Conservation (phyloP, 2,329 filamentous ascomycete genomes). For the Trichoderma sp. region DNA sequence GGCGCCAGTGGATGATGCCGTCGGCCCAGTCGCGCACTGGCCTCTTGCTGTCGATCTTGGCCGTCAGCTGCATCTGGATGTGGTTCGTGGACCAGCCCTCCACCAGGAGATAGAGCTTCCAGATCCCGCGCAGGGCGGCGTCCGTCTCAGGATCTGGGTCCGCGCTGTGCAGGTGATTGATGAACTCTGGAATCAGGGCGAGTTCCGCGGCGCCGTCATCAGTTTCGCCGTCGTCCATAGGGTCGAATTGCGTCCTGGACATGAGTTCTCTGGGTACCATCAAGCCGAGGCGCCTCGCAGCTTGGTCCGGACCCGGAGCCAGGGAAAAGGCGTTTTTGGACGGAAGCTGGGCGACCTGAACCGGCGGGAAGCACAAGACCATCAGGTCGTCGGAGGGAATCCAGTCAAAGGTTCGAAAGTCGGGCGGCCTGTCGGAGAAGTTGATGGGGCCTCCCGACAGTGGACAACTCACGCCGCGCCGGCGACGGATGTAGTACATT, state of each 20-base stretch:
- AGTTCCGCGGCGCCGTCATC: slow-evolving; percentile 21
- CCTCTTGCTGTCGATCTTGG: background rate
- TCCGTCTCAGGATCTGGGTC: background rate
- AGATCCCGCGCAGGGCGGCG: background rate
- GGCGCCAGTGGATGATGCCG: background rate
- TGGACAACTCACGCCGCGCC: background rate
- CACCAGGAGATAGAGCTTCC: slow-evolving; percentile 24
- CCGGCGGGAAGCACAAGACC: slow-evolving; percentile 18
- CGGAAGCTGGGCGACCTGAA: slow-evolving; percentile 16
- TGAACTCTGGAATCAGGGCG: slow-evolving; percentile 19
- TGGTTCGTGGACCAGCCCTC: slow-evolving; percentile 20
- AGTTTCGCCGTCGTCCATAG: slow-evolving; percentile 1
- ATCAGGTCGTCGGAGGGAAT: slow-evolving; percentile 25
- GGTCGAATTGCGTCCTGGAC: background rate
- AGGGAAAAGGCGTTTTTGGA: slow-evolving; percentile 12
- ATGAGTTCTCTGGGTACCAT: slow-evolving; percentile 13
- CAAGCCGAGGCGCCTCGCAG: slow-evolving; percentile 14
- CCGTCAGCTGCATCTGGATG: background rate
- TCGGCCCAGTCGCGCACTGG: background rate
- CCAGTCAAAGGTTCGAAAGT: slow-evolving; percentile 28
- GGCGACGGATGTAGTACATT: slow-evolving; percentile 14
- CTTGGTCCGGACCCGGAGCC: background rate
- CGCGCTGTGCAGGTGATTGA: slow-evolving; percentile 10
- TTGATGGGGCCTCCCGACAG: background rate
- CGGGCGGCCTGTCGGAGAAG: background rate